phyloP scores from a whole-genome alignment of 345 rosid genomes.

The Dipteronia dyeriana region DNA sequence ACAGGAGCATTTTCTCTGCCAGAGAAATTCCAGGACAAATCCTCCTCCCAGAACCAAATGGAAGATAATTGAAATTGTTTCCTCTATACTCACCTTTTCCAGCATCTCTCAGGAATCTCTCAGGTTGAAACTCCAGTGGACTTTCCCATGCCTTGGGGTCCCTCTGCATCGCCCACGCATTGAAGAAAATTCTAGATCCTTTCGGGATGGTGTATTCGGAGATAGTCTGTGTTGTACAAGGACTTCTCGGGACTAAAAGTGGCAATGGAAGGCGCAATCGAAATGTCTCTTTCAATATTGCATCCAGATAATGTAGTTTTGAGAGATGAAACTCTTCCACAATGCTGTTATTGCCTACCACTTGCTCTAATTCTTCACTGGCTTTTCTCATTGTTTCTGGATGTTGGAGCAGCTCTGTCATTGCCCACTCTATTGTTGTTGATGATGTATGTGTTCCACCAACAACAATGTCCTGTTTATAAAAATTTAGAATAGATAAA shows the following conservation, averaged over 20 bases:
- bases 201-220: not conserved
- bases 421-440: conserved; percentile 22
- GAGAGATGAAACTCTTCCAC: conserved; percentile 21
- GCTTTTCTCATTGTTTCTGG: conserved; percentile 15
- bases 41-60: conserved; percentile 23
- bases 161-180: conserved; percentile 18
- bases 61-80: not conserved
- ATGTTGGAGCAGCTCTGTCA: conserved; percentile 23
- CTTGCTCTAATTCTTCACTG: conserved; percentile 13
- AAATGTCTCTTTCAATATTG: conserved; percentile 13
- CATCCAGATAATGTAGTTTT: conserved; percentile 1
- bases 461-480: conserved; percentile 6
- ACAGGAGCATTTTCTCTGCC: conserved; percentile 9
- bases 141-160: conserved; percentile 15
- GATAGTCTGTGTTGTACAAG: not conserved
- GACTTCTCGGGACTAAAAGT: conserved; percentile 5
- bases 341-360: conserved; percentile 20
- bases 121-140: conserved; percentile 22
- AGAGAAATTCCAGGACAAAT: conserved; percentile 25
- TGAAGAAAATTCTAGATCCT: conserved; percentile 14
- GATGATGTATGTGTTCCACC: conserved; percentile 23
- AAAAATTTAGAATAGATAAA: too few species aligned
- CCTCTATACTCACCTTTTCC: not conserved
- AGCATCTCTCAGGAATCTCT: not conserved
- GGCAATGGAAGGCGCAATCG: conserved; percentile 22